Conservation (phyloP, 75 land plant genomes). For the Ceratopteris richardii region DNA sequence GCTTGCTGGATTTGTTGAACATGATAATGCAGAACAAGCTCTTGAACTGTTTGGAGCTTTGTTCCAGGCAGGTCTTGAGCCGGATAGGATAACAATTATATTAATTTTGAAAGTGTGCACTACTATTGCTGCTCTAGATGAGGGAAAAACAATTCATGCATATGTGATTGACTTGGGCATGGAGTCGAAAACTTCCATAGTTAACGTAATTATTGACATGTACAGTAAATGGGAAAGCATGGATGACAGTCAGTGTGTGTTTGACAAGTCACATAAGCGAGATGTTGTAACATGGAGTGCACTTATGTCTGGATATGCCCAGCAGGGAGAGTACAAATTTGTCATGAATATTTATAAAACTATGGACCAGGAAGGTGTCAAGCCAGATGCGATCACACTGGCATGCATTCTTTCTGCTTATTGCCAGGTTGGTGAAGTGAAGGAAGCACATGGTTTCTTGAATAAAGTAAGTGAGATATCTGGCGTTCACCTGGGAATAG, state of each 20-base stretch:
- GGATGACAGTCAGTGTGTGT: conserved; percentile 3
- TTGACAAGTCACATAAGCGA: conserved; percentile 9
- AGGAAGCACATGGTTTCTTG: conserved; percentile 37
- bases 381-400: conserved; percentile 17
- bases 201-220: conserved; percentile 24
- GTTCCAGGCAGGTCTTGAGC: conserved; percentile 16
- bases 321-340: conserved; percentile 13
- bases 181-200: background rate
- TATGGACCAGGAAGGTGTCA: conserved; percentile 10
- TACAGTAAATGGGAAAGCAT: conserved; percentile 24
- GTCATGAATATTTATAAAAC: conserved; percentile 12
- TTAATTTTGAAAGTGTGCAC: conserved; percentile 20
- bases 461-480: conserved; percentile 27
- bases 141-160: conserved; percentile 26
- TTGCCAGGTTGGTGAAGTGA: conserved; percentile 13
- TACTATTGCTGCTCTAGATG: conserved; percentile 11
- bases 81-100: conserved; percentile 16
- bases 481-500: conserved; percentile 32
- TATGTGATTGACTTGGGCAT: conserved; percentile 5
- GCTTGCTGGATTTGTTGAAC: conserved; percentile 11
- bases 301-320: conserved; percentile 19
- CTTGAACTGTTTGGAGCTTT: conserved; percentile 12
- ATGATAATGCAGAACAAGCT: conserved; percentile 14
- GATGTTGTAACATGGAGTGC: conserved; percentile 21
- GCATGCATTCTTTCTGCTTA: conserved; percentile 15